Evolutionary conservation across 306 rosid species (phyloP).

Genomic region (Fragaria vesca): DNA sequence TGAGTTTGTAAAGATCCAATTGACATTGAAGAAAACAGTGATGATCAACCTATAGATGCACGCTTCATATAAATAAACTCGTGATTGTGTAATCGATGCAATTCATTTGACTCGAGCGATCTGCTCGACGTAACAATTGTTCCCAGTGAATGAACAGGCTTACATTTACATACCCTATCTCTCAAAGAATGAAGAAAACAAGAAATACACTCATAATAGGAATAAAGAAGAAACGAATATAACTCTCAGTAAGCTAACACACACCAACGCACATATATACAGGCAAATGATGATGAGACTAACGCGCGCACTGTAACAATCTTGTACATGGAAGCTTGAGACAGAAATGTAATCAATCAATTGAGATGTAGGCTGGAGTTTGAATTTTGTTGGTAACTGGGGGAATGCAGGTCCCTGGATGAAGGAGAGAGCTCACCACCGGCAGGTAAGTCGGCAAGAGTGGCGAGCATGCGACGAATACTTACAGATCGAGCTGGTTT

Average conservation of each 20-base stretch:
- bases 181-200: neutral
- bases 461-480: conserved; percentile 64
- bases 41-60: no score
- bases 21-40: no score
- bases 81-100: no score
- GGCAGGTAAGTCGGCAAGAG: conserved; percentile 62
- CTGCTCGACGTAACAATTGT: no score
- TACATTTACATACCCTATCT: neutral
- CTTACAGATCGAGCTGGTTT: conserved; percentile 60
- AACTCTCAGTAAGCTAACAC: neutral
- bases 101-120: no score
- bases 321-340: neutral
- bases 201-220: neutral
- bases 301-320: neutral
- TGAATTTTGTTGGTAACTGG: conserved; percentile 17
- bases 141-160: neutral
- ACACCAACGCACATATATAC: neutral
- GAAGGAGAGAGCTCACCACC: conserved; percentile 67
- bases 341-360: neutral
- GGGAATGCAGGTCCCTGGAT: conserved; percentile 33
- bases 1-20: no score
- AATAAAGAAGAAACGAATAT: neutral
- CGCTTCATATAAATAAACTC: no score
- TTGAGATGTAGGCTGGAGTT: neutral
- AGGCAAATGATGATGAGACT: neutral